phyloP scores from a whole-genome alignment of 306 rosid species.

The Oemleria cerasiformis region DNA sequence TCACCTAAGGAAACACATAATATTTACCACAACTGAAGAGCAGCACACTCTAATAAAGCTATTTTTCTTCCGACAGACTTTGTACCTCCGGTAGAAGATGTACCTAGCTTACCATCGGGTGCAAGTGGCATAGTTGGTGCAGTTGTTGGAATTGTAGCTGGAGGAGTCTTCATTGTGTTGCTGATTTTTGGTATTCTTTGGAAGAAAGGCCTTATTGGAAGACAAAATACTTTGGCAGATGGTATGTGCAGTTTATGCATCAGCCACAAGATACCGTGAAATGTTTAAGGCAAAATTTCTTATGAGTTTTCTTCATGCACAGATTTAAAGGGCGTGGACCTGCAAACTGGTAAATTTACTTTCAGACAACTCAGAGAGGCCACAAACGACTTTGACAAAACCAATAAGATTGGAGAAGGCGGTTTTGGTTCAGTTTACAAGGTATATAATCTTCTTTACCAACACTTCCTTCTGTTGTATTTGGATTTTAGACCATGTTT shows the following conservation, averaged over 20 bases:
- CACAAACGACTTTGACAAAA: slow-evolving; percentile 35
- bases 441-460: slow-evolving; percentile 37
- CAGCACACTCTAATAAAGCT: neutral
- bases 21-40: too few species aligned
- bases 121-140: slow-evolving; percentile 22
- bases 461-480: neutral
- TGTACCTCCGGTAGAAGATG: slow-evolving; percentile 15
- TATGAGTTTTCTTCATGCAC: neutral
- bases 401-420: slow-evolving; percentile 48
- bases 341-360: slow-evolving; percentile 33
- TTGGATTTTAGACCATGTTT: neutral
- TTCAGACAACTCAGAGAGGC: slow-evolving; percentile 42
- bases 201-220: slow-evolving; percentile 26
- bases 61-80: slow-evolving; percentile 24
- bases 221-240: slow-evolving; percentile 25
- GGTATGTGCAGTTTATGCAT: slow-evolving; percentile 27
- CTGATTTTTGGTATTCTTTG: slow-evolving; percentile 26
- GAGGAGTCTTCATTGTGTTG: slow-evolving; percentile 20
- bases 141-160: slow-evolving; percentile 33
- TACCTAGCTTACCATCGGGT: neutral
- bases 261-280: too few species aligned
- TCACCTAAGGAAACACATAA: neutral
- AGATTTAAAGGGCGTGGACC: slow-evolving; percentile 28
- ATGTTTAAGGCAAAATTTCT: neutral
- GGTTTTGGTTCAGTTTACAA: slow-evolving; percentile 51